These are phyloP conservation scores for Ananas comosus DNA, from an alignment of 176 grass and related monocot genomes.

Conservation along the genomic window DNA sequence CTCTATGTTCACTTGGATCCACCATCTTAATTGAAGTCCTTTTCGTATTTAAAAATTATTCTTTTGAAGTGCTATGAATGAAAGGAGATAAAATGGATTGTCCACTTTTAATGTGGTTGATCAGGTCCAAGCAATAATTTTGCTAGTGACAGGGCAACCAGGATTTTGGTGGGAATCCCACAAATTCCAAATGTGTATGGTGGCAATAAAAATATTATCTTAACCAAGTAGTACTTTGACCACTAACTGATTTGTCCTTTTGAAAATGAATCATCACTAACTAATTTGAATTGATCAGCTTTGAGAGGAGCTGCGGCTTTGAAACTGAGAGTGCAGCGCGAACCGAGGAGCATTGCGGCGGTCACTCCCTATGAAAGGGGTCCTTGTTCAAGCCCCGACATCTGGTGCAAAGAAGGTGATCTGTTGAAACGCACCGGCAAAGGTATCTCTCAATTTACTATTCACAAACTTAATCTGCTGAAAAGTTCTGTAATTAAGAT, in stretches of 20 bases:
- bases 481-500: constrained; percentile 9
- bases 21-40: too few relatives aligned
- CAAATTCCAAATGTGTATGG: too few relatives aligned
- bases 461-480: background rate
- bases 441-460: constrained; percentile 30
- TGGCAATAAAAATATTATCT: too few relatives aligned
- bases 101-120: too few relatives aligned
- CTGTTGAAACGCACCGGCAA: constrained; percentile 78
- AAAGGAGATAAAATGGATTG: too few relatives aligned
- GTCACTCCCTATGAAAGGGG: constrained; percentile 81
- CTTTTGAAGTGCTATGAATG: too few relatives aligned
- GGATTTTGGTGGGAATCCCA: background rate
- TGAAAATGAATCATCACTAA: background rate
- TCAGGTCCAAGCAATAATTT: background rate
- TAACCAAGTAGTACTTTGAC: too few relatives aligned
- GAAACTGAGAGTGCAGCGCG: constrained; percentile 62
- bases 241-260: too few relatives aligned
- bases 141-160: background rate
- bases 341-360: constrained; percentile 55
- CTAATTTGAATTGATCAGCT: constrained; percentile 31
- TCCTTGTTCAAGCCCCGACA: constrained; percentile 58
- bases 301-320: constrained; percentile 73
- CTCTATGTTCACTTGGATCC: too few relatives aligned
- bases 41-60: too few relatives aligned
- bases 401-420: constrained; percentile 97